phyloP scores from a whole-genome alignment of 2,329 filamentous ascomycete genomes.

The Berkeleyomyces rouxiae region DNA sequence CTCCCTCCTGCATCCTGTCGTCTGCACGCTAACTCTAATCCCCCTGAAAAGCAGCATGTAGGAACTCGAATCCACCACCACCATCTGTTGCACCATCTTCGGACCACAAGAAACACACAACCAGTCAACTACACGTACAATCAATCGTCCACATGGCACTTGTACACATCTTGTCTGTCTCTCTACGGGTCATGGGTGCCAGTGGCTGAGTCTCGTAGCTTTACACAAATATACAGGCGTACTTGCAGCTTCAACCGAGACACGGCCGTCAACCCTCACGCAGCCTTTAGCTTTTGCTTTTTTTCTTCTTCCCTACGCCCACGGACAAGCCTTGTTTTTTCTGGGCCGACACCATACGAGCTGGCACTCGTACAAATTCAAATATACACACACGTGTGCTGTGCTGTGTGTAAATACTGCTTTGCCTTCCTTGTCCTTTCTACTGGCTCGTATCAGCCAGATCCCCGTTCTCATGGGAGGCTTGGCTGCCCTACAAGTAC shows the following conservation, averaged over 20 bases:
- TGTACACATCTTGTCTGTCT: no score
- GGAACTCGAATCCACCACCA: background rate
- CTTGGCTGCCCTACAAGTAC: background rate
- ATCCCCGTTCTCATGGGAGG: background rate
- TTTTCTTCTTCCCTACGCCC: background rate
- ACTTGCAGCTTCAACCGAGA: background rate
- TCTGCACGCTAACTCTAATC: conserved; percentile 1
- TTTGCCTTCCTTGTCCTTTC: background rate
- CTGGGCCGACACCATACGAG: background rate
- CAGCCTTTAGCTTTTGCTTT: background rate
- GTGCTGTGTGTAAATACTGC: no score
- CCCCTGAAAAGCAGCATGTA: background rate
- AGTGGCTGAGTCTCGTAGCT: background rate
- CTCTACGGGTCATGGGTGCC: background rate
- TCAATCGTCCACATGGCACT: no score
- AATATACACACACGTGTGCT: no score
- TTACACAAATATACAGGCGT: background rate
- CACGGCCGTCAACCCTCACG: background rate
- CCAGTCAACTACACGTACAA: background rate
- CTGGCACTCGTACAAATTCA: no score
- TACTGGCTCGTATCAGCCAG: background rate
- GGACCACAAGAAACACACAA: background rate
- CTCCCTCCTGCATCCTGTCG: background rate
- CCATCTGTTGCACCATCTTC: background rate
- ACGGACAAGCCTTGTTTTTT: background rate